phyloP scores from a whole-genome alignment of 805 yeast species.

The Ogataea pilisensis region DNA sequence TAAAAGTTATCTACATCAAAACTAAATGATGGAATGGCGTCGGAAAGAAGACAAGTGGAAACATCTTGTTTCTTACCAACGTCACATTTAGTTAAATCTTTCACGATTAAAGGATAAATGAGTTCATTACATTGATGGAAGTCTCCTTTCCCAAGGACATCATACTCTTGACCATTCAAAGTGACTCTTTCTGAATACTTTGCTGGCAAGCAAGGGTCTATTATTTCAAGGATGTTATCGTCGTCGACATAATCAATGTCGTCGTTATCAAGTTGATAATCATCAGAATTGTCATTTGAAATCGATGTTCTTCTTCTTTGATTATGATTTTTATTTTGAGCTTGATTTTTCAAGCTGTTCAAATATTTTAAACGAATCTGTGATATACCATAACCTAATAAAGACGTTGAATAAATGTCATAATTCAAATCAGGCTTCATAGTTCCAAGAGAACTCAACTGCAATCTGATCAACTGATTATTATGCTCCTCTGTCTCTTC shows the following conservation, averaged over 20 bases:
- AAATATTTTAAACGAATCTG: slow-evolving; percentile 50
- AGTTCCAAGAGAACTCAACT: slow-evolving; percentile 34
- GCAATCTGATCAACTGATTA: slow-evolving; percentile 42
- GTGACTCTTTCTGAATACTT: slow-evolving; percentile 29
- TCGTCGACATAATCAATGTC: slow-evolving; percentile 7
- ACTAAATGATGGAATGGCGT: slow-evolving; percentile 52
- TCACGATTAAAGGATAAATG: slow-evolving; percentile 42
- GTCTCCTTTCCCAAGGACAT: slow-evolving; percentile 49
- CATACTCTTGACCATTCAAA: slow-evolving; percentile 12
- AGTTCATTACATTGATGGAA: slow-evolving; percentile 43
- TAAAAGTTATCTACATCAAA: slow-evolving; percentile 53
- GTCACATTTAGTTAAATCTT: slow-evolving; percentile 20
- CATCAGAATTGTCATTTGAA: too few species aligned
- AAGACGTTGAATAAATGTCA: slow-evolving; percentile 50
- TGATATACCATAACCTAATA: slow-evolving; percentile 56
- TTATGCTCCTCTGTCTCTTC: slow-evolving; percentile 42
- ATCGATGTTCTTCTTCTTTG: not conserved
- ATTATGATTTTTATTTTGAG: not conserved
- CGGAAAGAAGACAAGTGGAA: slow-evolving; percentile 48
- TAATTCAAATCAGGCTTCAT: slow-evolving; percentile 28
- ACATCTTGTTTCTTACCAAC: slow-evolving; percentile 21
- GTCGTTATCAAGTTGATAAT: not conserved
- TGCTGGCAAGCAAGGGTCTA: slow-evolving; percentile 57
- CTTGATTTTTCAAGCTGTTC: slow-evolving; percentile 25
- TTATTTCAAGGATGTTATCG: slow-evolving; percentile 8